These are phyloP conservation scores for Jatropha multifida DNA, from an alignment of 441 rosid species.

Conservation along the genomic window DNA sequence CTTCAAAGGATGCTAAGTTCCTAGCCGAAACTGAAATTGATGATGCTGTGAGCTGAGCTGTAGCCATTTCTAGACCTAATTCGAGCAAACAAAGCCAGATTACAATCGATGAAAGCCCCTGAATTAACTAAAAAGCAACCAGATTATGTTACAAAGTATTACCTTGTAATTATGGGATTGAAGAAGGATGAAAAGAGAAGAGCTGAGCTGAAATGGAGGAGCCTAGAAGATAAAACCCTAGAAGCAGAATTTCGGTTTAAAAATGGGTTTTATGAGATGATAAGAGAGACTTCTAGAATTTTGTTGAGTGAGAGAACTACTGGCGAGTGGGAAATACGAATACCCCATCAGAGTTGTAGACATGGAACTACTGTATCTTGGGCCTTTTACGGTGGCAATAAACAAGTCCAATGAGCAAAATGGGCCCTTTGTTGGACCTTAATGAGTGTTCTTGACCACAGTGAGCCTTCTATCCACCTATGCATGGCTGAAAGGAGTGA, in stretches of 20 bases:
- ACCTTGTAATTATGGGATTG: background rate
- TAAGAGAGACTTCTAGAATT: conserved; percentile 42
- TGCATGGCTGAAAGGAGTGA: too few species aligned
- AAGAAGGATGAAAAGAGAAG: background rate
- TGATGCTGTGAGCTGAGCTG: conserved; percentile 68
- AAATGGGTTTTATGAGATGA: conserved; percentile 21
- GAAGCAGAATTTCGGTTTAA: background rate
- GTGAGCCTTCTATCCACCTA: too few species aligned
- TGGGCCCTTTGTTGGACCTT: too few species aligned
- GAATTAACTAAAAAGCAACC: background rate
- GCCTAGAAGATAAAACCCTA: conserved; percentile 15
- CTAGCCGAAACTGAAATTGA: conserved; percentile 55
- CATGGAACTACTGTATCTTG: too few species aligned
- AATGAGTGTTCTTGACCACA: too few species aligned
- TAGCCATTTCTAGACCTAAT: conserved; percentile 57
- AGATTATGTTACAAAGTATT: background rate
- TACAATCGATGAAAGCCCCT: background rate
- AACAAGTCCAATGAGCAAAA: too few species aligned
- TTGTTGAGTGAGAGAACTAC: background rate
- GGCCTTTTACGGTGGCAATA: too few species aligned
- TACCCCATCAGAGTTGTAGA: too few species aligned
- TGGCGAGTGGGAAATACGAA: background rate
- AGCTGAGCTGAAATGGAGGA: background rate
- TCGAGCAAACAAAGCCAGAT: background rate
- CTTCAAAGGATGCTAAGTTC: conserved; percentile 61